Evolutionary conservation across 176 grass and related monocot genomes (phyloP), one percentile per base, ranked within the genome.

Genomic region (Carex kokanica): DNA sequence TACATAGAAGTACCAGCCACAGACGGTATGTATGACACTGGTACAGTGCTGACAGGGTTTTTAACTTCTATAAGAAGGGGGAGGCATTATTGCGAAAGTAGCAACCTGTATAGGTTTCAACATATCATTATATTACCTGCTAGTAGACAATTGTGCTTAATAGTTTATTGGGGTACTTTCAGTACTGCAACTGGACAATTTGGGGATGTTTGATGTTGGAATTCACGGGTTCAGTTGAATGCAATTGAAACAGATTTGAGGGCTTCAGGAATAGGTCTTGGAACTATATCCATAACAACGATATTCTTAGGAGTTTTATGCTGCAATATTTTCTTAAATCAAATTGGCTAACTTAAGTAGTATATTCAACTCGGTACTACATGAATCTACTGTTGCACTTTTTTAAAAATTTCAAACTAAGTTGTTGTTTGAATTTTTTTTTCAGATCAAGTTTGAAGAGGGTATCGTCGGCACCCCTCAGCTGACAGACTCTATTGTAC

Each of bases 391-490:
- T 20, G 5, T 83, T 36, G 0, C 23, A 14, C 15, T 45, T 31
- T 66, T 4, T 24, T n/a, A 5, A 38, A 57, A 51, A 57, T 32
- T 27, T 83, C 27, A 58, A 38, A 83, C 49, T 73, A 45, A 69
- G n/a, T 17, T 69, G 23, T 40, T 6, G 13, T 79, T 5, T 0
- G 6, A 32, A 9, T 21, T 6, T 17, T 43, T n/a, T 72, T 60
- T 72, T 73, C 95, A 98, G 95, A 95, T 98, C 67, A 95, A 93
- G 83, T 95, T 93, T 64, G 92, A 93, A 16, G 95, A 95, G 89
- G 95, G 91, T 47, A 80, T 95, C 31, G 55, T 98, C 0, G 89
- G 91, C 25, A 95, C 95, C n/a, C 95, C 95, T n/a, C 95, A 98
- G 84, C 58, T 98, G 78, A 95, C 92, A 0, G 92, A 93, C 34